Base-by-base conservation (phyloP, 352 stramenopile species). In the Phytophthora pistaciae region DNA sequence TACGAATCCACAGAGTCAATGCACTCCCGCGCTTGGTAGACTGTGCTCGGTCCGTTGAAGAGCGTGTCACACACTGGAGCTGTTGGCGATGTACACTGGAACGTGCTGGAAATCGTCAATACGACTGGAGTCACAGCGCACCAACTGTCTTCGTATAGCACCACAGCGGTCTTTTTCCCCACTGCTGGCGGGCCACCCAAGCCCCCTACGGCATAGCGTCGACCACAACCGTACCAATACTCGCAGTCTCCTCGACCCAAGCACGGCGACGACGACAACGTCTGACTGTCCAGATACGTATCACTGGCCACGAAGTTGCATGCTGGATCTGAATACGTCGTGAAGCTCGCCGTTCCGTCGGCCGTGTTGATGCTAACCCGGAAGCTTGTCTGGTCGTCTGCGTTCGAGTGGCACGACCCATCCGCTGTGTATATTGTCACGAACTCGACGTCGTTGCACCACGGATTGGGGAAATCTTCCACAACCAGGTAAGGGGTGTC, bases 11-110 rank as follows among this genome's bases (percentile, higher is more conserved):
- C 3, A 21, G 53, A 25, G 9, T 50, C 27, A 31, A 71, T 56
- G 10, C 64, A 71, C 7, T 71, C 38, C 5, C 55, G 23, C 9
- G 23, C 18, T 65, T 70, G 56, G 23, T 60, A 70, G 3, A 60
- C 55, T 29, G 48, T 16, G 23, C 31, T 58, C 1, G 16, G 3
- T 21, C 46, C 55, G 9, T 18, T 25, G 25, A 56, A 58, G 18
- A 70, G 8, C 0, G 46, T 59, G n/a, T 65, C 18, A 48, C 64
- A 70, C 3, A 11, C 18, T 21, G 55, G 13, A 27, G 56, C 18
- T 4, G 64, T 3, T 8, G 14, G n/a, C 3, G 48, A 1, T 5
- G 44, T 59, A 50, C 64, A 66, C 5, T 46, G 27, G 42, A 64
- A 23, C 20, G 40, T 20, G 5, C 2, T 64, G 18, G 44, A 56